Base-by-base conservation (phyloP, 2,329 filamentous ascomycete genomes). In the Hymenoscyphus linearis region DNA sequence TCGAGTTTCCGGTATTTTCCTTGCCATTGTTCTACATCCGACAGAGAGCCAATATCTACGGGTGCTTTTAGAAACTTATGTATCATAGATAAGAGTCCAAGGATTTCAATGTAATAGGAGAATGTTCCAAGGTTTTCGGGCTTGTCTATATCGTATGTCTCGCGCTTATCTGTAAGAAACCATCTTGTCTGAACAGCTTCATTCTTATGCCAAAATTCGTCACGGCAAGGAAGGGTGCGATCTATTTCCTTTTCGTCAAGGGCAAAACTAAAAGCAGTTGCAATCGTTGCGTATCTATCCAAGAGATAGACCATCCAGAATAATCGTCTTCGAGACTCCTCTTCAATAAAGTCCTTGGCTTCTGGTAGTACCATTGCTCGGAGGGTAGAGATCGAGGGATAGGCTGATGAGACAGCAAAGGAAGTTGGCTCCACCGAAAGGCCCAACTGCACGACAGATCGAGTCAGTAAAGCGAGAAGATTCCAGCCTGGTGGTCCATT, bases 261-360 rank as follows among this genome's bases (percentile, higher is more conserved):
- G 0, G 91, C 90, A 72, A 96, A 96, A 68, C 96, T 91, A 68
- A 96, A 96, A 0, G 93, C 91, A 0, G 93, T 96, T 0, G 91
- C 88, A 60, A 96, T 87, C 0, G 92, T 96, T 0, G 91, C 91
- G 71, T 96, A 96, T 56, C 93, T 83, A 72, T 97, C 93, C 5
- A 97, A 80, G 13, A 96, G 77, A 71, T 96, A 97, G 12, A 96
- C 87, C 86, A 96, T 93, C 93, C 93, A 97, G 74, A 97, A 96
- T 0, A 96, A 78, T 27, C 93, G 82, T 31, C 93, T 83, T 31
- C 92, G 81, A 50, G 90, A 89, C 74, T 97, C 93, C 64, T 96
- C 93, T 72, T 96, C 92, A 60, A 96, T 88, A 74, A 93, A 96
- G 64, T 91, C 89, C 57, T 85, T 86, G 0, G 93, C 84, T 63